Evolutionary conservation across 805 yeast genomes (phyloP).

Genomic region (Debaryomyces maramus): DNA sequence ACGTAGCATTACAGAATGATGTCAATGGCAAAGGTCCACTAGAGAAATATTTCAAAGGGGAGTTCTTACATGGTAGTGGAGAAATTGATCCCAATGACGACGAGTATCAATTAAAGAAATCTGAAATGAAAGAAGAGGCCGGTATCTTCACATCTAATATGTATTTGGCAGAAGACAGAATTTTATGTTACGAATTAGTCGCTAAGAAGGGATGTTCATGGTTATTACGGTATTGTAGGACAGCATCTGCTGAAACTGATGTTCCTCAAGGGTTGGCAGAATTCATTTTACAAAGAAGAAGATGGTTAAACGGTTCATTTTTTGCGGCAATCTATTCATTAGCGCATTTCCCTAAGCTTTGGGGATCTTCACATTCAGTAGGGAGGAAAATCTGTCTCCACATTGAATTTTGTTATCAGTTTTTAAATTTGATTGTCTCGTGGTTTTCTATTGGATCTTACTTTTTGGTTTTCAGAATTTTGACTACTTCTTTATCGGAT

Average conservation of each 20-base stretch:
- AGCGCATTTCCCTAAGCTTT: slow-evolving; percentile 55
- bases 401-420: slow-evolving; percentile 56
- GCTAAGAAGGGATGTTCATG: slow-evolving; percentile 58
- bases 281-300: slow-evolving; percentile 61
- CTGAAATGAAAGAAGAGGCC: slow-evolving; percentile 41
- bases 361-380: slow-evolving; percentile 54
- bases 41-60: slow-evolving; percentile 68
- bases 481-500: slow-evolving; percentile 51
- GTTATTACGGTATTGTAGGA: slow-evolving; percentile 63
- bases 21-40: slow-evolving; percentile 56
- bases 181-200: slow-evolving; percentile 62
- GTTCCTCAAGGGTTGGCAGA: slow-evolving; percentile 65
- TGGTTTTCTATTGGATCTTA: slow-evolving; percentile 68
- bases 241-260: slow-evolving; percentile 67
- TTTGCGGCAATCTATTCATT: slow-evolving; percentile 62
- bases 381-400: slow-evolving; percentile 52
- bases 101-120: slow-evolving; percentile 39
- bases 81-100: slow-evolving; percentile 61
- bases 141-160: slow-evolving; percentile 65
- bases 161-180: slow-evolving; percentile 72
- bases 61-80: slow-evolving; percentile 54
- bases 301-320: slow-evolving; percentile 72
- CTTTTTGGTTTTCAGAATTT: slow-evolving; percentile 61
- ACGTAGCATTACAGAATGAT: slow-evolving; percentile 57
- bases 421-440: slow-evolving; percentile 52